A percentile compares a stretch with the other conserved stretches of the same genome.
These are phyloP conservation scores for Aspergillus niger DNA, from an alignment of 2,329 filamentous ascomycete species.

Conservation along the genomic window DNA sequence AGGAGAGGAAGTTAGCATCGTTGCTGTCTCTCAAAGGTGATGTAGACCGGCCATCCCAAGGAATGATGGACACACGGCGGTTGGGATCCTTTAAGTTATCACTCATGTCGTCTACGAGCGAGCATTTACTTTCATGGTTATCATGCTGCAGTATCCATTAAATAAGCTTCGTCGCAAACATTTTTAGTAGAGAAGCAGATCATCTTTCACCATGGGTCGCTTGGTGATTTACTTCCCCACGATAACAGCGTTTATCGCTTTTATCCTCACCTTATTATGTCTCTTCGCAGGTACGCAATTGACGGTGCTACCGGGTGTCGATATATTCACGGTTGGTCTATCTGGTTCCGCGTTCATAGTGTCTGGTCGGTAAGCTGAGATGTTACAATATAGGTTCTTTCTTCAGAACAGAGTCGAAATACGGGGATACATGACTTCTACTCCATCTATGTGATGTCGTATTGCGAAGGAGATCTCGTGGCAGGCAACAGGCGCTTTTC, in stretches of 20 bases:
- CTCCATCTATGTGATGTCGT: conserved; percentile 61
- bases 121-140: not conserved
- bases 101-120: not conserved
- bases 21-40: not conserved
- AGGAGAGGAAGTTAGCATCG: too few relatives aligned
- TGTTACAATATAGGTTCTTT: conserved; percentile 39
- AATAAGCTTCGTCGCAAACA: not conserved
- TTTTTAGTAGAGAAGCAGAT: not conserved
- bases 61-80: not conserved
- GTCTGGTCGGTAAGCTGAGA: not conserved
- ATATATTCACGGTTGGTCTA: conserved; percentile 57
- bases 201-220: conserved; percentile 14
- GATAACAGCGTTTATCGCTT: conserved; percentile 54
- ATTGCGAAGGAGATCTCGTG: conserved; percentile 54
- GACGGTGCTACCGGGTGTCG: conserved; percentile 58
- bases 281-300: conserved; percentile 62
- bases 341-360: not conserved
- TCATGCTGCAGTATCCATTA: conserved; percentile 1
- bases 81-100: not conserved
- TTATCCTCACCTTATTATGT: conserved; percentile 61
- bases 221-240: conserved; percentile 48
- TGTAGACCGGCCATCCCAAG: not conserved
- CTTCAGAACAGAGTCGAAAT: conserved; percentile 42
- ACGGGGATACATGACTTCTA: conserved; percentile 64
- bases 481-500: conserved; percentile 53